Conservation (phyloP, 1,284 basidiomycete genomes). For the Malassezia sp. region DNA sequence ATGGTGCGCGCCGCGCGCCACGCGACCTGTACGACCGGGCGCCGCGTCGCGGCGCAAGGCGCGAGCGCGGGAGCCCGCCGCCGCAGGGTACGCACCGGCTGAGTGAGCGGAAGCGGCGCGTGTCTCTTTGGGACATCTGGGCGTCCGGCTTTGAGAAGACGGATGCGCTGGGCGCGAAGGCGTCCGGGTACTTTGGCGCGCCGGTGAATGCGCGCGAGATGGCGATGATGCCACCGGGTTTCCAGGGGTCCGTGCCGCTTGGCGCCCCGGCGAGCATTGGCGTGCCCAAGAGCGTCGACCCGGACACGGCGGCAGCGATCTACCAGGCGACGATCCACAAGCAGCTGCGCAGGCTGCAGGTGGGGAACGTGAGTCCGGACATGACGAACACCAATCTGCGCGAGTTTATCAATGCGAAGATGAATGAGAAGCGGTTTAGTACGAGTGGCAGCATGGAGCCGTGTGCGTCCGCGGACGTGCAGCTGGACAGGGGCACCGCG, state of each 20-base stretch:
- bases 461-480: constrained; percentile 82
- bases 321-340: constrained; percentile 48
- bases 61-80: constrained; percentile 77
- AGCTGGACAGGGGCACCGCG: constrained; percentile 94
- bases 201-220: constrained; percentile 7
- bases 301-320: constrained; percentile 4
- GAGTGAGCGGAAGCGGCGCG: constrained; percentile 71
- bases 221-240: constrained; percentile 6
- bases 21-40: constrained; percentile 35
- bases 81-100: constrained; percentile 72
- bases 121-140: constrained; percentile 88
- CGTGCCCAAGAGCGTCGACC: neutral
- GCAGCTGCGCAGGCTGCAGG: constrained; percentile 85
- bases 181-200: constrained; percentile 81
- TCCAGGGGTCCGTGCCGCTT: too few relatives aligned
- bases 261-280: constrained; percentile 2
- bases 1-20: constrained; percentile 50
- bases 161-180: constrained; percentile 86
- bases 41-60: constrained; percentile 62
- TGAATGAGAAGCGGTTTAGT: constrained; percentile 63
- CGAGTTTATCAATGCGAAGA: constrained; percentile 87
- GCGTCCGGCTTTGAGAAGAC: constrained; percentile 91
- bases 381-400: constrained; percentile 80
- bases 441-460: constrained; percentile 56
- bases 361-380: constrained; percentile 83